These are phyloP conservation scores for Aspergillus intermedius DNA, from an alignment of 2,329 filamentous ascomycete species.

Conservation along the genomic window DNA sequence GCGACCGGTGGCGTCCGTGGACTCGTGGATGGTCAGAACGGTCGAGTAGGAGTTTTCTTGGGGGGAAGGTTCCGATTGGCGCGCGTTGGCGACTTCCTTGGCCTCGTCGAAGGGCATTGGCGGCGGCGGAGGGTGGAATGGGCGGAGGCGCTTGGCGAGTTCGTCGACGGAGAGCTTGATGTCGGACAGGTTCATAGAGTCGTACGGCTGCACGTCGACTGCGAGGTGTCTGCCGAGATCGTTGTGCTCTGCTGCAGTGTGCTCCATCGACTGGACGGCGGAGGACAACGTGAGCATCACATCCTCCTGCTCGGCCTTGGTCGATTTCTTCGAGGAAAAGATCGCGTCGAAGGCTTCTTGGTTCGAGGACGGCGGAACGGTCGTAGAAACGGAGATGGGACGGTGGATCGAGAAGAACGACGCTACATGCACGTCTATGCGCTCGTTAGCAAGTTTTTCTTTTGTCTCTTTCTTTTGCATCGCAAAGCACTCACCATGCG, in stretches of 20 bases:
- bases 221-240: slow-evolving; percentile 28
- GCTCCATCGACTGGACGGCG: slow-evolving; percentile 40
- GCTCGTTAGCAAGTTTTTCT: background rate
- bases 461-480: background rate
- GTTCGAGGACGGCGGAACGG: slow-evolving; percentile 66
- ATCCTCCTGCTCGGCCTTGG: slow-evolving; percentile 42
- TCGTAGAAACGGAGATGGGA: slow-evolving; percentile 80
- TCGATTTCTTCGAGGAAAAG: slow-evolving; percentile 57
- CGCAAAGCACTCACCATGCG: slow-evolving; percentile 34
- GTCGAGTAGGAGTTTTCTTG: slow-evolving; percentile 42
- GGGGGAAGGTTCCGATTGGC: slow-evolving; percentile 3
- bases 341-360: slow-evolving; percentile 76
- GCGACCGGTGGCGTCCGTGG: slow-evolving; percentile 43
- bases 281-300: slow-evolving; percentile 61
- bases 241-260: slow-evolving; percentile 28
- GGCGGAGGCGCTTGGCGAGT: slow-evolving; percentile 64
- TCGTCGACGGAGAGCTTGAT: slow-evolving; percentile 62
- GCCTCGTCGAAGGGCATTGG: slow-evolving; percentile 55
- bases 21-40: slow-evolving; percentile 48
- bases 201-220: slow-evolving; percentile 32
- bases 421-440: slow-evolving; percentile 75
- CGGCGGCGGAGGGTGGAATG: slow-evolving; percentile 78
- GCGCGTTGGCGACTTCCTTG: slow-evolving; percentile 27
- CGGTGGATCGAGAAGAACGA: slow-evolving; percentile 95
- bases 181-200: slow-evolving; percentile 49